phyloP scores from a whole-genome alignment of 805 yeast species.

The Grigorovia jiainica region DNA sequence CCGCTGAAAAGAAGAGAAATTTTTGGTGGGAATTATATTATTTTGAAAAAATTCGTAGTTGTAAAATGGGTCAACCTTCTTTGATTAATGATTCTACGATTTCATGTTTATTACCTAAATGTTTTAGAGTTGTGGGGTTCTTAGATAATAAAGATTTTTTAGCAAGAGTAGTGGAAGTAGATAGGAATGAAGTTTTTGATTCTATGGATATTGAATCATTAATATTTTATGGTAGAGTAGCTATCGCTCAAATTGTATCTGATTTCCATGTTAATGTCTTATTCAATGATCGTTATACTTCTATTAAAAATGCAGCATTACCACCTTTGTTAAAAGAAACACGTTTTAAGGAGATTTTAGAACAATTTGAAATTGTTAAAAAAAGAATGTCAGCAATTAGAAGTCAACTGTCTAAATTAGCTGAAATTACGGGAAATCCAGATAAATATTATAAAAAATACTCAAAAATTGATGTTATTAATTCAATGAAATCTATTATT shows the following conservation, averaged over 20 bases:
- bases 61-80: constrained; percentile 15
- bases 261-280: constrained; percentile 17
- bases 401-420: constrained; percentile 13
- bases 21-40: constrained; percentile 25
- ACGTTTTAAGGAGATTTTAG: constrained; percentile 14
- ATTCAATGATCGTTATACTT: constrained; percentile 20
- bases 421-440: constrained; percentile 10
- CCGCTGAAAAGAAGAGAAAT: constrained; percentile 23
- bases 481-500: constrained; percentile 11
- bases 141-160: constrained; percentile 15
- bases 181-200: constrained; percentile 9
- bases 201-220: constrained; percentile 8
- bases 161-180: constrained; percentile 8
- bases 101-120: constrained; percentile 20
- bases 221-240: constrained; percentile 15
- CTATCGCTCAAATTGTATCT: constrained; percentile 11
- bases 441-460: background rate
- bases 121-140: constrained; percentile 19
- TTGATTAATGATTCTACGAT: constrained; percentile 14
- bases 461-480: constrained; percentile 7
- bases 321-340: constrained; percentile 12
- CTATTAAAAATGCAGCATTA: constrained; percentile 19
- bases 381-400: constrained; percentile 14
- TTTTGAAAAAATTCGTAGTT: constrained; percentile 14
- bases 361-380: constrained; percentile 9